Conservation (phyloP, 495 filamentous ascomycete genomes). For the Apodospora peruviana region DNA sequence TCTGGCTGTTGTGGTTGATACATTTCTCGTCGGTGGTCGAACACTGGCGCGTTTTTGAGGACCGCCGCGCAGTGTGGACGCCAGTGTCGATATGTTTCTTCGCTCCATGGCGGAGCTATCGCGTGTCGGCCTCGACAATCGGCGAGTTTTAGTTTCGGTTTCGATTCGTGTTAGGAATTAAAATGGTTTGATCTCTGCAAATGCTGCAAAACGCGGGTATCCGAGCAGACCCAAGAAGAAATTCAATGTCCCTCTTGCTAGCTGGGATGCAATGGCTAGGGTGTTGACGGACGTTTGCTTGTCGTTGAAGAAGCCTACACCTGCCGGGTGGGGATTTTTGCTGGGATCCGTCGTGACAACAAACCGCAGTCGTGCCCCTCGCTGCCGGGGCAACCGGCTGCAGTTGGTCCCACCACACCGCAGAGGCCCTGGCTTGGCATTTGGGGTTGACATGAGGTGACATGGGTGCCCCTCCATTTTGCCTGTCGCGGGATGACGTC, state of each 20-base stretch:
- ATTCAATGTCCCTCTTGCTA: neutral
- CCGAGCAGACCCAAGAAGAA: neutral
- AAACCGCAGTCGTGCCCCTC: neutral
- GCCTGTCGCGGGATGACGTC: slow-evolving; percentile 15
- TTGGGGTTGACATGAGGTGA: too few relatives aligned
- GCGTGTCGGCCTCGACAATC: neutral
- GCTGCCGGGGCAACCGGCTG: neutral
- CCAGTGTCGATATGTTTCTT: slow-evolving; percentile 20
- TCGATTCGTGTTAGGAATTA: neutral
- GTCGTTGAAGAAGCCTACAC: slow-evolving; percentile 3
- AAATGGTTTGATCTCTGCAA: neutral
- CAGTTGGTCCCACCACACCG: slow-evolving; percentile 1
- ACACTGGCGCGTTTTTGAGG: slow-evolving; percentile 16
- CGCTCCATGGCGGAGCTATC: slow-evolving; percentile 27
- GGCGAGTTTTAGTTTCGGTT: neutral
- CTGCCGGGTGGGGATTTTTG: neutral
- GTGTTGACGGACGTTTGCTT: neutral
- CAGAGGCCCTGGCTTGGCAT: neutral
- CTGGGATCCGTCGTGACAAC: neutral
- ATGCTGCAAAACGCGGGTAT: neutral
- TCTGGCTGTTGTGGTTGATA: slow-evolving; percentile 6
- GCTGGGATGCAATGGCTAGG: neutral
- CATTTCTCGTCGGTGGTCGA: slow-evolving; percentile 21
- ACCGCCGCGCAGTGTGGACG: slow-evolving; percentile 5
- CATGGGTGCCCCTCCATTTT: neutral